phyloP scores from a whole-genome alignment of 2,329 filamentous ascomycete genomes.

The Ophiostoma himal-ulmi region DNA sequence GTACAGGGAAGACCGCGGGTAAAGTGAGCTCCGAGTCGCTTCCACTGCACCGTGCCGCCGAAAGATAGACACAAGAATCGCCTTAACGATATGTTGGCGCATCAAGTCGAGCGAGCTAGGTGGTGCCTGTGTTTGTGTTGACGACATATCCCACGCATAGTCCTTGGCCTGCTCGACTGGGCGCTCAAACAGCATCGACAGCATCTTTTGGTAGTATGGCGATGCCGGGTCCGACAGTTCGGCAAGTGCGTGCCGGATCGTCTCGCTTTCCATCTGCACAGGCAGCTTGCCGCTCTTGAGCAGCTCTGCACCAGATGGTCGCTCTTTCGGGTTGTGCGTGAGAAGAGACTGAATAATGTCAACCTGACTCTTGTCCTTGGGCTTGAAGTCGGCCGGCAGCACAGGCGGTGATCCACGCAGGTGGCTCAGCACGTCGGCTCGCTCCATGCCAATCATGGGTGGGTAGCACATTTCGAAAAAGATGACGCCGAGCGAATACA shows the following conservation, averaged over 20 bases:
- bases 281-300: conserved; percentile 82
- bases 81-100: conserved; percentile 66
- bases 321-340: conserved; percentile 72
- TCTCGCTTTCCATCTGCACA: conserved; percentile 87
- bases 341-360: conserved; percentile 75
- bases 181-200: conserved; percentile 75
- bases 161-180: conserved; percentile 75
- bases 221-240: conserved; percentile 76
- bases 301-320: conserved; percentile 76
- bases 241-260: conserved; percentile 74
- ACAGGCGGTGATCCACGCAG: conserved; percentile 62
- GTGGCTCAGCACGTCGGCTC: conserved; percentile 57
- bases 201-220: conserved; percentile 82
- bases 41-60: conserved; percentile 85
- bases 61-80: conserved; percentile 71
- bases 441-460: conserved; percentile 57
- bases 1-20: conserved; percentile 79
- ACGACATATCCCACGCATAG: conserved; percentile 67
- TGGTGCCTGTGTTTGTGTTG: conserved; percentile 45
- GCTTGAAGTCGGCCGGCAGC: conserved; percentile 68
- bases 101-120: conserved; percentile 53
- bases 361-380: conserved; percentile 64
- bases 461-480: conserved; percentile 95
- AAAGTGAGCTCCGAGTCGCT: conserved; percentile 64
- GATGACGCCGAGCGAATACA: conserved; percentile 96